Base-by-base conservation (phyloP, 371 early-diverging fungal species). In the Rhizopus stolonifer region DNA sequence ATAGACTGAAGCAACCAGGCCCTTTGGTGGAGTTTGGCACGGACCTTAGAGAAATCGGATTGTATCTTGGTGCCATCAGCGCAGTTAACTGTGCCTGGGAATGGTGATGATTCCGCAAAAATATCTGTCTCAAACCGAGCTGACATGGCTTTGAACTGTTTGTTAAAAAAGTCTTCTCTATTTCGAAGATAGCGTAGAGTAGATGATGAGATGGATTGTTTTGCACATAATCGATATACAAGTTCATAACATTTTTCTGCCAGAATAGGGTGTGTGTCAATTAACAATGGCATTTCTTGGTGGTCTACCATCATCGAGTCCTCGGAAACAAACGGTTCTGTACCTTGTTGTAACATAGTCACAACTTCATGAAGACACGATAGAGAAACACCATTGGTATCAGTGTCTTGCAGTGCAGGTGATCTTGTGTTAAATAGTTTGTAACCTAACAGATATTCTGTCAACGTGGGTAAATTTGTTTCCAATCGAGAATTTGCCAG, bases 361-460 rank as follows among this genome's bases (percentile, higher is more conserved):
- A 94, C 55, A 14, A 93, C 81, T 1, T 83, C 69, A 44, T 88
- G 88, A 42, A 95, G 70, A 43, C 89, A 87, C 0, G 80, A 64
- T 34, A 77, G 29, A 6, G 59, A 64, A 0, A 69, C 56, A 3
- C 54, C 59, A 17, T 56, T 70, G 7, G 68, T 70, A 15, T 74
- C 65, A n/a, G 72, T 69, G 48, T 84, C 77, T 18, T 65, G 60
- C 6, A 81, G 61, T 4, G 64, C 62, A 0, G 70, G 54, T 5
- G 69, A 58, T 33, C 71, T 63, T 3, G 49, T 49, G 2, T 34
- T 44, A 11, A 40, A 40, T 7, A 72, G 38, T 25, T 89, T 79
- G 54, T 84, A 91, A 3, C 97, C 96, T 2, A 97, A 73, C 33
- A 96, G 67, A 51, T 90, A 94, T 60, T 96, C 95, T 2, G 92